Percentiles rank a stretch among this genome's conserved stretches.
Evolutionary conservation across 2,329 filamentous ascomycete species (phyloP).

Genomic region (Daldinia sp.): DNA sequence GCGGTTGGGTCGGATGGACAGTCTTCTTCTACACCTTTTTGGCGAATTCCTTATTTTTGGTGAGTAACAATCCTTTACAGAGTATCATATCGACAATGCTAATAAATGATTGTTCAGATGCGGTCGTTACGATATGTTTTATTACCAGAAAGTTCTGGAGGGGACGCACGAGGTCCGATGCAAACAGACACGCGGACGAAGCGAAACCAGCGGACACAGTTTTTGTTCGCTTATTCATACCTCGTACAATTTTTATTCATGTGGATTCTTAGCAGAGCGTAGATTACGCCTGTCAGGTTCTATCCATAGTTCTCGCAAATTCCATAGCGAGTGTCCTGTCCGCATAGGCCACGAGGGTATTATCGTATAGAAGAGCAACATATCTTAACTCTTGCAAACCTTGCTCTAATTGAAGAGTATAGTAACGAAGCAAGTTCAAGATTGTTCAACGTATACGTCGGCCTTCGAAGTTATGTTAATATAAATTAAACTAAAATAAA

Average conservation of each 20-base stretch:
- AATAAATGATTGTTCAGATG: constrained; percentile 68
- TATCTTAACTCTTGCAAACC: background rate
- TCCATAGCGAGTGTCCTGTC: background rate
- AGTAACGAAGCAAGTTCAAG: background rate
- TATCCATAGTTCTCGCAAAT: background rate
- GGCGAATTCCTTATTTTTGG: constrained; percentile 94
- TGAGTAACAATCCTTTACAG: constrained; percentile 56
- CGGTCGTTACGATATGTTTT: constrained; percentile 96
- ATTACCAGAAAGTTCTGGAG: constrained; percentile 79
- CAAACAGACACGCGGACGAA: constrained; percentile 81
- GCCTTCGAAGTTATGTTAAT: background rate
- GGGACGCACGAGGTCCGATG: constrained; percentile 70
- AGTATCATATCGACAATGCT: constrained; percentile 5
- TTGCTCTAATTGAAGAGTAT: constrained; percentile 5
- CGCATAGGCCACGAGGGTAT: background rate
- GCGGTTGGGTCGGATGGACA: constrained; percentile 87
- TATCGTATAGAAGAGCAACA: constrained; percentile 4
- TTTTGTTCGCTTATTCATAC: constrained; percentile 94
- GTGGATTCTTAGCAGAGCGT: constrained; percentile 70
- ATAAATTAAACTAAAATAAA: constrained; percentile 1
- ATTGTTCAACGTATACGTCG: background rate
- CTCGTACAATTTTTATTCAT: constrained; percentile 94
- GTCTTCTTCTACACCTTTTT: constrained; percentile 92
- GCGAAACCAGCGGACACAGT: constrained; percentile 87
- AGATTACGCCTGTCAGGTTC: background rate